Evolutionary conservation across 495 filamentous ascomycete species (phyloP).

Genomic region (Trichoderma asperelloides): DNA sequence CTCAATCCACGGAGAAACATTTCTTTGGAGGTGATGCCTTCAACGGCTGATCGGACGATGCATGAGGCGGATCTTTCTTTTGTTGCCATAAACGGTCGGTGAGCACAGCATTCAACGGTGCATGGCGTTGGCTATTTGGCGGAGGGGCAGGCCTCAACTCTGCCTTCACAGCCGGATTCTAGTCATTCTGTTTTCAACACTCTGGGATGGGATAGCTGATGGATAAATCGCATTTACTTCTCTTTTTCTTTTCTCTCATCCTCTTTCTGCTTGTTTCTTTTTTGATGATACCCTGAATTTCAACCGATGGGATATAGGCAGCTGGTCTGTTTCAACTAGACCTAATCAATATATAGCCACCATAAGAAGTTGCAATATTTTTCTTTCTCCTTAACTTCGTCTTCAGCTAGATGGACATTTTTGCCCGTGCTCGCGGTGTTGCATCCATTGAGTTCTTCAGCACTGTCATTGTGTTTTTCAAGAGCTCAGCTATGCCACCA

Average conservation of each 20-base stretch:
- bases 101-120: constrained; percentile 6
- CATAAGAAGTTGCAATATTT: background rate
- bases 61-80: background rate
- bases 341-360: background rate
- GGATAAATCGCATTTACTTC: background rate
- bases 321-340: constrained; percentile 5
- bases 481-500: constrained; percentile 58
- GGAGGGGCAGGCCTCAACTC: constrained; percentile 9
- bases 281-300: constrained; percentile 12
- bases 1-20: background rate
- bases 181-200: constrained; percentile 6
- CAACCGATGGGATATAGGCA: constrained; percentile 8
- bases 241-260: background rate
- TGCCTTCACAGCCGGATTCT: constrained; percentile 5
- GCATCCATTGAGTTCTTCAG: constrained; percentile 36
- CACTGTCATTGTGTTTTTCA: constrained; percentile 79
- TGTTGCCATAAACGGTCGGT: background rate
- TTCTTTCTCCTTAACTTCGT: background rate
- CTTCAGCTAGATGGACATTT: background rate
- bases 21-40: background rate
- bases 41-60: background rate
- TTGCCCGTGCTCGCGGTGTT: background rate
- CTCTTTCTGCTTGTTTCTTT: background rate
- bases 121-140: constrained; percentile 4
- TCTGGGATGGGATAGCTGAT: background rate